Evolutionary conservation across 225 moss, liverwort and hornwort genomes (phyloP).

Genomic region (Straminergon stramineum): DNA sequence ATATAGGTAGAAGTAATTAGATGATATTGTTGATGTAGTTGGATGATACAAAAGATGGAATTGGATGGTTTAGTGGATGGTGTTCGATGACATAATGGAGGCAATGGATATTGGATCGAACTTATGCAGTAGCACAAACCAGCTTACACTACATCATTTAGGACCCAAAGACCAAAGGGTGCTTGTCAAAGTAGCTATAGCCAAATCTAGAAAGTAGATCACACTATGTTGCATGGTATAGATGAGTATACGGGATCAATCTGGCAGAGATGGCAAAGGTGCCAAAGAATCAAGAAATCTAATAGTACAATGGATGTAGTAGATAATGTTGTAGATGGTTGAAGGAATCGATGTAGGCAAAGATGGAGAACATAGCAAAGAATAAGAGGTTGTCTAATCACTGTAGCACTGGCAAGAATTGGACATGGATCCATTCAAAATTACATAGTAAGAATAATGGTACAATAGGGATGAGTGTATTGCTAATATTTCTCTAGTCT

Average conservation of each 20-base stretch:
- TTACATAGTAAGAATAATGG: background rate
- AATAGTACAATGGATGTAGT: accelerated
- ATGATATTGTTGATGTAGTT: background rate
- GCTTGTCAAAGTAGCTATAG: no score
- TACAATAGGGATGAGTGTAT: accelerated
- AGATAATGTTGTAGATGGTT: background rate
- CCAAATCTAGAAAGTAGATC: no score
- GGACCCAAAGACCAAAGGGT: no score
- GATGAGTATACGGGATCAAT: background rate
- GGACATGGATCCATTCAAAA: accelerated
- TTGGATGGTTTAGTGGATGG: no score
- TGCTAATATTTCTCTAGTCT: no score
- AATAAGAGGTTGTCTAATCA: no score
- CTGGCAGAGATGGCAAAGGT: accelerated
- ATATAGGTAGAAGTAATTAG: background rate
- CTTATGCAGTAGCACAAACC: no score
- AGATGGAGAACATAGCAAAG: background rate
- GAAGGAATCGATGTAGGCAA: no score
- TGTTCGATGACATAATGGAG: accelerated
- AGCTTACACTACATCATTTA: no score
- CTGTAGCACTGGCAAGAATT: accelerated
- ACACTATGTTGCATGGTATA: no score
- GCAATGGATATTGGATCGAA: no score
- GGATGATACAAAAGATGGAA: background rate
- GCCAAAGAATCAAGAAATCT: background rate